These are phyloP conservation scores for Pseudozyma sp. DNA, from an alignment of 1,284 basidiomycete species.

Conservation along the genomic window DNA sequence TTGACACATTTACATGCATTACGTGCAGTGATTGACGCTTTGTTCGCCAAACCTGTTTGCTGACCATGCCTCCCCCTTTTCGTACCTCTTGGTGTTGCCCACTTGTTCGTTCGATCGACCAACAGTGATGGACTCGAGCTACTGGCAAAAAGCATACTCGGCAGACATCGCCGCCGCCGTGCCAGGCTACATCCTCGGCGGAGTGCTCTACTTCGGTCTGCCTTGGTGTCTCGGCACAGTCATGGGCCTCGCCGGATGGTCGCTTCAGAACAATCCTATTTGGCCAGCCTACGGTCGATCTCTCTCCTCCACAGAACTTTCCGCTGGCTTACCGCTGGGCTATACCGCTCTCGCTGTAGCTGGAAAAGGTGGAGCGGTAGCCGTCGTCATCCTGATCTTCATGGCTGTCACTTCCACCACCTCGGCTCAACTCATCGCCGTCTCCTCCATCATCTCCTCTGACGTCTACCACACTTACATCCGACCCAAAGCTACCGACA, in stretches of 20 bases:
- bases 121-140: slow-evolving; percentile 51
- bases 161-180: slow-evolving; percentile 58
- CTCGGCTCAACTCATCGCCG: slow-evolving; percentile 61
- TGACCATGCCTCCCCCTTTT: no score
- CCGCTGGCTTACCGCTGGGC: slow-evolving; percentile 52
- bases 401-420: slow-evolving; percentile 60
- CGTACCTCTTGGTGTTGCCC: no score
- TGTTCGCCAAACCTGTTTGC: no score
- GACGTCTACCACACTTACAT: slow-evolving; percentile 63
- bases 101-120: neutral
- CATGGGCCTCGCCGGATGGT: slow-evolving; percentile 53
- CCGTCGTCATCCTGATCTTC: slow-evolving; percentile 61
- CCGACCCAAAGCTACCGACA: slow-evolving; percentile 42
- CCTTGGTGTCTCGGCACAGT: slow-evolving; percentile 61
- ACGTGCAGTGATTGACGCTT: no score
- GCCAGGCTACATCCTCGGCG: slow-evolving; percentile 61
- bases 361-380: slow-evolving; percentile 61
- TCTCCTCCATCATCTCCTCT: slow-evolving; percentile 53
- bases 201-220: slow-evolving; percentile 64
- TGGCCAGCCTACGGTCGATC: slow-evolving; percentile 57
- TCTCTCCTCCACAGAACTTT: slow-evolving; percentile 43
- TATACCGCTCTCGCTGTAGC: slow-evolving; percentile 56
- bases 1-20: neutral
- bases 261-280: slow-evolving; percentile 47
- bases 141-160: slow-evolving; percentile 64